Base-by-base conservation (phyloP, 2,329 filamentous ascomycete genomes). In the Amylocarpus encephaloides region DNA sequence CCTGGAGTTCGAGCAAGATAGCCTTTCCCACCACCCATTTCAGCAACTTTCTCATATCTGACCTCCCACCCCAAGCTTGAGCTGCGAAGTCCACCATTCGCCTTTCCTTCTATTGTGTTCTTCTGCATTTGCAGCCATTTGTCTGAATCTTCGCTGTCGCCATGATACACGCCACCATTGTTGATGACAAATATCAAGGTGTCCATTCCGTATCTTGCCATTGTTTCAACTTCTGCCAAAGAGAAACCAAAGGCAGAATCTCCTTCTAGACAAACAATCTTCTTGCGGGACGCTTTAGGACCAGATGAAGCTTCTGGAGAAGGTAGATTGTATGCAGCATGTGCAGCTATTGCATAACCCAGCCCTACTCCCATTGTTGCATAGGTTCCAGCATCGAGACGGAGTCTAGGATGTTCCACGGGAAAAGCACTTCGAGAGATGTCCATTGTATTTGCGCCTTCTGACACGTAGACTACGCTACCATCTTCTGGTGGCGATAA, bases 381-480 rank as follows among this genome's bases (percentile, higher is more conserved):
- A 52, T 78, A 74, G 0, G 77, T 80, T 1, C 77, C 77, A 2
- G 78, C 77, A 61, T 81, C 78, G 18, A 82, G 71, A 18, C 75
- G 71, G 13, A 77, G 70, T 15, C 78, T 72, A 2, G 77, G 77
- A 55, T 78, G 70, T 29, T 76, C 68, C 15, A 80, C 67, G 0
- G 73, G 70, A 59, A 81, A 80, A 39, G 73, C 68, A 11, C 73
- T 74, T 16, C 78, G 73, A 2, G 75, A 78, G 47, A 80, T 79
- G 56, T 81, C 78, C 78, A 80, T 82, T 6, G 77, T 79, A 58
- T 80, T 80, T 7, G 78, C 76, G 6, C 78, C 77, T 65, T 81
- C 77, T 1, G 75, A 77, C 33, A 80, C 67, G 53, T 80, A 80
- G 18, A 80, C 73, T 19, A 79, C 70, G 39, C 69, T 64, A 18